Evolutionary conservation across 352 stramenopile genomes (phyloP), one percentile per base, ranked within the genome.

Genomic region (Pythium aphanidermatum): DNA sequence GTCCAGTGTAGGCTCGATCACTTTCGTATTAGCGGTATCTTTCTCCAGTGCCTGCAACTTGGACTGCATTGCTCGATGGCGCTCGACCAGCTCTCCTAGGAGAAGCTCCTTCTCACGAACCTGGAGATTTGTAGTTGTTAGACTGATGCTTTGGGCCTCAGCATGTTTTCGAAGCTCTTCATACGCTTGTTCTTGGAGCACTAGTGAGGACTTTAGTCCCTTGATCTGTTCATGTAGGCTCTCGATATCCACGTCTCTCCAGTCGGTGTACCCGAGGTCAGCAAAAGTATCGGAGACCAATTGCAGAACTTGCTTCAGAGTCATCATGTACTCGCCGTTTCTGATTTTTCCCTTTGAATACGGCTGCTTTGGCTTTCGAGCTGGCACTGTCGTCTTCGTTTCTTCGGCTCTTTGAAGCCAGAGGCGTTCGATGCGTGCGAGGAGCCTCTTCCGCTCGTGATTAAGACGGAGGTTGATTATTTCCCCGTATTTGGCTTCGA

Each of bases 81-180:
- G 66, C 2, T 61, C 57, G 0, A 63, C 83, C 14, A 86, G 55
- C 24, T 81, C 70, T 2, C 55, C 58, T 13, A 86, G 46, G 29
- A 86, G 27, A 7, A 70, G 60, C n/a, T 82, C 68, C 8, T 83
- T 84, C 46, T 86, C 74, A 2, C 73, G 59, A 14, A 76, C 50
- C 21, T 65, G 45, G 33, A 86, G 52, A 19, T 79, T 56, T 0
- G 53, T 51, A 32, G 61, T 66, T 5, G 68, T 57, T 1, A 83
- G 47, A 4, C 57, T 27, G 46, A 86, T 43, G 1, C 54, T 55
- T 28, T 84, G 72, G 4, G 45, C 26, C 9, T 65, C 36, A 0
- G 29, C 30, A 10, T 51, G 36, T 2, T 39, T 24, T 20, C 60
- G 44, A 2, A 68, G 29, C 11, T 33, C 21, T 7, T 40, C 16